phyloP scores from a whole-genome alignment of 805 yeast species.

The Lipomyces spencermartinsiae region DNA sequence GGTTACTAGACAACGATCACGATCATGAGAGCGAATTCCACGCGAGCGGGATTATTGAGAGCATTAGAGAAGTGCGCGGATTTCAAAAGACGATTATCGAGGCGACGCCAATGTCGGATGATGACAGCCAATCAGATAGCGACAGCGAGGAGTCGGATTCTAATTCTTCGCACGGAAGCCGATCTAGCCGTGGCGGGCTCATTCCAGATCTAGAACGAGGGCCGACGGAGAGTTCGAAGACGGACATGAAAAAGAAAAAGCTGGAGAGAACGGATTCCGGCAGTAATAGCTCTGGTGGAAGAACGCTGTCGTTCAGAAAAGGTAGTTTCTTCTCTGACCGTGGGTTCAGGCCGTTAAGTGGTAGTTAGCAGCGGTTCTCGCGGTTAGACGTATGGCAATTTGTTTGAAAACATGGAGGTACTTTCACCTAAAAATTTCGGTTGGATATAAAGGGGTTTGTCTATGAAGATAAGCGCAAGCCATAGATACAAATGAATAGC shows the following conservation, averaged over 20 bases:
- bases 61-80: constrained; percentile 82
- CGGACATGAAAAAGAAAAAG: constrained; percentile 17
- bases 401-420: no score
- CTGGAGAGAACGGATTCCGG: not conserved
- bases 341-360: constrained; percentile 6
- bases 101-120: constrained; percentile 27
- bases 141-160: constrained; percentile 11
- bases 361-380: not conserved
- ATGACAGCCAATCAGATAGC: constrained; percentile 13
- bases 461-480: not conserved
- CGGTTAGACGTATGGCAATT: no score
- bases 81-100: constrained; percentile 86
- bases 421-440: not conserved
- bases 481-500: not conserved
- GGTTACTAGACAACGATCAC: constrained; percentile 21
- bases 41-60: constrained; percentile 75
- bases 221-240: not conserved
- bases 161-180: not conserved
- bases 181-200: constrained; percentile 7
- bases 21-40: constrained; percentile 37
- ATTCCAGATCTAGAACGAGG: constrained; percentile 20
- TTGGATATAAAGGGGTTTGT: not conserved
- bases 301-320: constrained; percentile 6
- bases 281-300: not conserved
- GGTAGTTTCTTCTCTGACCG: constrained; percentile 29